Evolutionary conservation across 2,329 filamentous ascomycete genomes (phyloP), one percentile per base, ranked within the genome.

Genomic region (Paraconiothyrium sp.): DNA sequence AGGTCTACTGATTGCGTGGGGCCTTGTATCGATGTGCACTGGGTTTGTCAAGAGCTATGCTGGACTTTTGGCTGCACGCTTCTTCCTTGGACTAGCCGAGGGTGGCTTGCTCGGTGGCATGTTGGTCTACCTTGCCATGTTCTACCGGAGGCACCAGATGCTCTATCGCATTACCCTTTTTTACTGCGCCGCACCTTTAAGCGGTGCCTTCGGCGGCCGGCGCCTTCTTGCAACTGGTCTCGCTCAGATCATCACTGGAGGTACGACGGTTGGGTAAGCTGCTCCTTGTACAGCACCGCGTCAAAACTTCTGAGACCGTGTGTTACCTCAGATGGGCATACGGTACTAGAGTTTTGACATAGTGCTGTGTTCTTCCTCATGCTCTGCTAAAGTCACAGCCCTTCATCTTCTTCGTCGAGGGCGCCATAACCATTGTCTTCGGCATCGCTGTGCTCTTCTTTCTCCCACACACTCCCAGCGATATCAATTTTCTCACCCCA

Each of bases 381-480:
- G 8, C 20, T 32, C 10, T 3, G 20, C 58, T 62, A 14, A 65
- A 57, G 2, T 30, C 32, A 2, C 20, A 66, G 66, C 76, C 75
- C 0, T 79, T 73, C 63, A 73, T 73, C 48, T 79, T 74, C 67
- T 73, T 76, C 65, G 72, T 78, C 22, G 73, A 76, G 62, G 74
- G 75, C 4, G 71, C 65, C 0, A 65, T 71, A 8, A 76, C 72
- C 0, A 62, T 75, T 3, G 48, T 72, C 10, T 73, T 75, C 2
- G 85, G 84, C 6, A 68, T 83, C 4, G 70, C 76, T 2, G 78
- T 85, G 7, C 84, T 82, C 68, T 85, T 88, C 58, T 62, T 83
- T 1, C 78, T 87, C 2, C 85, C 85, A 1, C 84, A 87, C 62
- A 87, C 68, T 0, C 73, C 74, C 2, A 65, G 66, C 8, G 68